Percentiles rank a stretch among this genome's conserved stretches.
These are phyloP conservation scores for Hortiboletus campestris DNA, from an alignment of 768 basidiomycete species.

Conservation along the genomic window DNA sequence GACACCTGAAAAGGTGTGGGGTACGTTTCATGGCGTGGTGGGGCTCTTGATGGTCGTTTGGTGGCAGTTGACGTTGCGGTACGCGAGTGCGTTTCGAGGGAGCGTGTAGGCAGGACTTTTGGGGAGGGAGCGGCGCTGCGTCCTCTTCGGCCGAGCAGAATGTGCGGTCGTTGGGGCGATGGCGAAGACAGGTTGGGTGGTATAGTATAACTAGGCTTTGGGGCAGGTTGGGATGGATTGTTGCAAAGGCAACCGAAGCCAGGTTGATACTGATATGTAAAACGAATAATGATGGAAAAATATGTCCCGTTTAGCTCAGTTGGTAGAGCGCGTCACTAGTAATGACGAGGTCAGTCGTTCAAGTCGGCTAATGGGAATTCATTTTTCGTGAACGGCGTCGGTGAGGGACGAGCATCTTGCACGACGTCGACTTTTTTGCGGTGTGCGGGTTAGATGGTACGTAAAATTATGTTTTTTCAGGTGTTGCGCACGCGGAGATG, in stretches of 20 bases:
- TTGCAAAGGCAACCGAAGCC: neutral
- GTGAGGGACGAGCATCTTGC: no score
- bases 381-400: no score
- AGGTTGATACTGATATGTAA: neutral
- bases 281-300: neutral
- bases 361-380: conserved; percentile 41
- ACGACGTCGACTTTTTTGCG: no score
- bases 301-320: conserved; percentile 42
- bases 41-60: conserved; percentile 72
- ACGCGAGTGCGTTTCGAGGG: conserved; percentile 41
- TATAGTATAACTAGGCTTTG: no score
- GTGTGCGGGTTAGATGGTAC: no score
- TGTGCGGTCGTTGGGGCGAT: no score
- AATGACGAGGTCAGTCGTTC: conserved; percentile 46
- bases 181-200: no score
- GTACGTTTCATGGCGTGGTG: conserved; percentile 65
- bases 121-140: no score
- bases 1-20: conserved; percentile 76
- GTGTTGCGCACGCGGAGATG: no score
- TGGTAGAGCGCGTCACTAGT: conserved; percentile 52
- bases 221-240: neutral
- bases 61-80: conserved; percentile 76
- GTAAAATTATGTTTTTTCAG: no score
- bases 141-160: no score
- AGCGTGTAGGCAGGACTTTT: neutral